phyloP scores from a whole-genome alignment of 257 asterid species.

The Ehretia macrophylla region DNA sequence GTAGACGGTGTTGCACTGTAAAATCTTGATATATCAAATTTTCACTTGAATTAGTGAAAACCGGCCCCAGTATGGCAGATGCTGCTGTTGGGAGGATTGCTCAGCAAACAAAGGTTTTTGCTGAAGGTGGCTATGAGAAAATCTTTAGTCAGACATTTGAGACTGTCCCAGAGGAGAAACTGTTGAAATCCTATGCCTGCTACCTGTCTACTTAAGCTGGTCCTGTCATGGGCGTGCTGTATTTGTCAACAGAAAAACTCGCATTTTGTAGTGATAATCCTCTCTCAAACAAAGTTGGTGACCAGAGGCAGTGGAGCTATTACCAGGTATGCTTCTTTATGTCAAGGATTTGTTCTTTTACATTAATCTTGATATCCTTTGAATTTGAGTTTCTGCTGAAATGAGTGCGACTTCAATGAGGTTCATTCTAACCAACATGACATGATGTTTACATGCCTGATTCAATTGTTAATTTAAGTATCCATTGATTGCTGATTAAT shows the following conservation, averaged over 20 bases:
- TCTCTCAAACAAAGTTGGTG: conserved; percentile 69
- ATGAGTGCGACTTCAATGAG: too few relatives aligned
- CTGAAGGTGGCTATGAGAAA: conserved; percentile 98
- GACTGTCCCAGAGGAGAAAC: conserved; percentile 88
- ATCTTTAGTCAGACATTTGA: conserved; percentile 89
- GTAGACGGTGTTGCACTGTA: too few relatives aligned
- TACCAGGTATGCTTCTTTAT: conserved; percentile 62
- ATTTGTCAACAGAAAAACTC: conserved; percentile 77
- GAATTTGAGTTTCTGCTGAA: not conserved
- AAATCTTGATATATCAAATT: not conserved
- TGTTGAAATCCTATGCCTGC: conserved; percentile 76
- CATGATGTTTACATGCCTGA: too few relatives aligned
- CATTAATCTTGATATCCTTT: not conserved
- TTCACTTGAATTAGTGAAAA: conserved; percentile 59
- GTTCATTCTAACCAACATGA: too few relatives aligned
- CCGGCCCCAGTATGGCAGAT: conserved; percentile 92
- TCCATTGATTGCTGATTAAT: too few relatives aligned
- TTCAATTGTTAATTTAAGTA: too few relatives aligned
- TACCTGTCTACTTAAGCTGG: conserved; percentile 98
- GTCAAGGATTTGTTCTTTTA: not conserved
- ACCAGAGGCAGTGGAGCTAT: conserved; percentile 87
- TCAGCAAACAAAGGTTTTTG: conserved; percentile 91
- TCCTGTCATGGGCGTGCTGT: conserved; percentile 92
- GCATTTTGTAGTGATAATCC: conserved; percentile 96
- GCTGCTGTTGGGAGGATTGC: conserved; percentile 98